Conservation (phyloP, 2,329 filamentous ascomycete species). For the Aspergillus fijiensis region DNA sequence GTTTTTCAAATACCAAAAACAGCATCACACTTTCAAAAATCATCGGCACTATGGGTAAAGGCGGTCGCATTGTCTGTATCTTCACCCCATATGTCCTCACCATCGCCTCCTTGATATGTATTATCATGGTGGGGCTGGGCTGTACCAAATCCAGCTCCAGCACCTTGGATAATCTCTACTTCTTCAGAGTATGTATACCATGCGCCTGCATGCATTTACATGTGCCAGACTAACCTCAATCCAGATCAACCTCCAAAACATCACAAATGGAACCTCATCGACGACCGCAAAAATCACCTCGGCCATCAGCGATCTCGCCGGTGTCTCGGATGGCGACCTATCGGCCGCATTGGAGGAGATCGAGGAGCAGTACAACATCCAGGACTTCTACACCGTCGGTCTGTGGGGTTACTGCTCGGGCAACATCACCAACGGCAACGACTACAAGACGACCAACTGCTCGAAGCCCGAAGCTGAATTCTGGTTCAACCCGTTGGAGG, state of each 20-base stretch:
- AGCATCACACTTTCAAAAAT: neutral
- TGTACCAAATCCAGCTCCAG: conserved; percentile 53
- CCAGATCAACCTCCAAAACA: conserved; percentile 60
- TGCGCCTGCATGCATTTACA: neutral
- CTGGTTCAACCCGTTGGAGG: conserved; percentile 69
- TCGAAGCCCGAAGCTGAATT: conserved; percentile 71
- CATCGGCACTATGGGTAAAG: conserved; percentile 60
- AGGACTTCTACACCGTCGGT: conserved; percentile 75
- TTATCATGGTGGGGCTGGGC: conserved; percentile 58
- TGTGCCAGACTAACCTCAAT: conserved; percentile 10
- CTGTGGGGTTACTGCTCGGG: conserved; percentile 85
- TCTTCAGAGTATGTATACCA: conserved; percentile 47
- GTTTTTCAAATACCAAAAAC: neutral
- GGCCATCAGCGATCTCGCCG: conserved; percentile 32
- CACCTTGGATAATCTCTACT: conserved; percentile 55
- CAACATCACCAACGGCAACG: conserved; percentile 54
- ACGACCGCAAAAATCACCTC: conserved; percentile 41
- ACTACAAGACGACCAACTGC: conserved; percentile 60
- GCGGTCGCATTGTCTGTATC: conserved; percentile 82
- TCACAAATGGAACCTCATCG: conserved; percentile 42
- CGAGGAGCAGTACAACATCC: conserved; percentile 57
- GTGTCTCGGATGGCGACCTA: conserved; percentile 41
- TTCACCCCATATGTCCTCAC: conserved; percentile 81
- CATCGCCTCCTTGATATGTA: conserved; percentile 70
- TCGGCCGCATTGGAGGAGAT: conserved; percentile 37